These are phyloP conservation scores for Candida qinlingensis DNA, from an alignment of 805 yeast genomes.

Conservation along the genomic window DNA sequence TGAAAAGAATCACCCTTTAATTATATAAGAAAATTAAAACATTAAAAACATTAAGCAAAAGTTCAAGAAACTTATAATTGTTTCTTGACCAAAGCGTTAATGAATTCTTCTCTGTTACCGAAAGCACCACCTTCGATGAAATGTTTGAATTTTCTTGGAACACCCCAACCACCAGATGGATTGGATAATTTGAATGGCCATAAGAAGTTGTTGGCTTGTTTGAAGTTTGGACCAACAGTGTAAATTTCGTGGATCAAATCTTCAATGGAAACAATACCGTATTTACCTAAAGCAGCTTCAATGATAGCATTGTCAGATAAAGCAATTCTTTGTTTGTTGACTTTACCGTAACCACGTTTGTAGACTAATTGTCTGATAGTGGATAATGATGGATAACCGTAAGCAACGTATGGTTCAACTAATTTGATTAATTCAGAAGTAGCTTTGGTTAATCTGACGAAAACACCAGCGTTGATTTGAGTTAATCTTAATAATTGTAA, in stretches of 20 bases:
- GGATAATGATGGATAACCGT: slow-evolving; percentile 94
- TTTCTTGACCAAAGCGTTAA: slow-evolving; percentile 80
- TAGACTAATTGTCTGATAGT: slow-evolving; percentile 88
- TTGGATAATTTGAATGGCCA: slow-evolving; percentile 97
- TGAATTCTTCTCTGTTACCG: slow-evolving; percentile 97
- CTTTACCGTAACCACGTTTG: slow-evolving; percentile 98
- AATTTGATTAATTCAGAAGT: slow-evolving; percentile 86
- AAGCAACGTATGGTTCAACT: slow-evolving; percentile 95
- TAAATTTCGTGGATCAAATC: slow-evolving; percentile 93
- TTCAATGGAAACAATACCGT: slow-evolving; percentile 88
- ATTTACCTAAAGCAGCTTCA: slow-evolving; percentile 85
- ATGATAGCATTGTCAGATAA: slow-evolving; percentile 82
- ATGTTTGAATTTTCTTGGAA: slow-evolving; percentile 93
- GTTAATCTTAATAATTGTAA: slow-evolving; percentile 88
- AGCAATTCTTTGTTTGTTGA: slow-evolving; percentile 92
- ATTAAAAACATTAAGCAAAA: not conserved
- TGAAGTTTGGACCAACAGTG: slow-evolving; percentile 98
- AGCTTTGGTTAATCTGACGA: slow-evolving; percentile 94
- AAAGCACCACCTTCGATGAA: slow-evolving; percentile 97
- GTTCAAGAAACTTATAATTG: slow-evolving; percentile 24
- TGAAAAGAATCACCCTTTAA: not conserved
- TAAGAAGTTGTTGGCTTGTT: slow-evolving; percentile 96
- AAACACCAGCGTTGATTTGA: slow-evolving; percentile 93
- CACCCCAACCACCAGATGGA: slow-evolving; percentile 98
- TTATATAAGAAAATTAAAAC: not conserved